Percentiles rank a stretch among this genome's conserved stretches.
Conservation (phyloP, 1,284 basidiomycete species). For the Thelephora terrestris region DNA sequence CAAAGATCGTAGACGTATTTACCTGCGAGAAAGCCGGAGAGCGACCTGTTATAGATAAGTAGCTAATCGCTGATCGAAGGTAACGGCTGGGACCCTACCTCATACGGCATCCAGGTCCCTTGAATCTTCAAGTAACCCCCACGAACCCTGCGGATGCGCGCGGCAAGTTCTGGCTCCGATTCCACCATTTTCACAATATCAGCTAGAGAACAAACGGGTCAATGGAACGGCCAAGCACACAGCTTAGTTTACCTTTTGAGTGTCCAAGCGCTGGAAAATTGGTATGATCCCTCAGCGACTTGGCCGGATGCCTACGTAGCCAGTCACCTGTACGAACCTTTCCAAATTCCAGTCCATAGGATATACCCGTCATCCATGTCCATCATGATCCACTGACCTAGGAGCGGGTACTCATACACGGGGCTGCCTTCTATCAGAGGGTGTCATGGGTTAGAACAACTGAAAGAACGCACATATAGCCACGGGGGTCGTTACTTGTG, state of each 20-base stretch:
- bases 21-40: constrained; percentile 67
- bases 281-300: neutral
- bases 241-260: constrained; percentile 53
- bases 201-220: constrained; percentile 34
- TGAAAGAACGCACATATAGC: constrained; percentile 58
- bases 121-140: constrained; percentile 85
- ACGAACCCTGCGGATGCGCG: constrained; percentile 69
- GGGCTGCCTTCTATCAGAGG: constrained; percentile 35
- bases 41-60: constrained; percentile 32
- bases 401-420: constrained; percentile 79
- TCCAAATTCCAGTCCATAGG: constrained; percentile 83
- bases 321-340: constrained; percentile 40
- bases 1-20: constrained; percentile 17
- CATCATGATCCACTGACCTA: constrained; percentile 88
- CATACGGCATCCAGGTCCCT: constrained; percentile 85
- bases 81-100: constrained; percentile 25
- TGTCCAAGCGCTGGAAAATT: constrained; percentile 58
- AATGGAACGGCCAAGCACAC: constrained; percentile 1
- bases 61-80: neutral
- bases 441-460: neutral
- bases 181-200: constrained; percentile 87
- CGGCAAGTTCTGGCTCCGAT: constrained; percentile 75
- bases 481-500: constrained; percentile 78
- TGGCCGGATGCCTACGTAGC: neutral
- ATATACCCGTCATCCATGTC: constrained; percentile 84